phyloP scores from a whole-genome alignment of 2,329 filamentous ascomycete species.

The Penicillium sp. region DNA sequence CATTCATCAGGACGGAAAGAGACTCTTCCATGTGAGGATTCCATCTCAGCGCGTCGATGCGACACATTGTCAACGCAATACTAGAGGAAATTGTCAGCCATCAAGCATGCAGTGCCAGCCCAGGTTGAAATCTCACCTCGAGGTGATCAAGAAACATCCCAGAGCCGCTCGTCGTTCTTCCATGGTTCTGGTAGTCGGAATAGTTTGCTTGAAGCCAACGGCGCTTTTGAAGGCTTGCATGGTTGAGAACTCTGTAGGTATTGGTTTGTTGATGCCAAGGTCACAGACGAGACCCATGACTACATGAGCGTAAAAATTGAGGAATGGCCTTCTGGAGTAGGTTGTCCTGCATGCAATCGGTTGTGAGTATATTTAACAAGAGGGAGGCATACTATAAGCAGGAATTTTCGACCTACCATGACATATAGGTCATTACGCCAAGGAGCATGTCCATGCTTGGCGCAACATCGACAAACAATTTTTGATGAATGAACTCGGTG shows the following conservation, averaged over 20 bases:
- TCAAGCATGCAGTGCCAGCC: no score
- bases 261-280: conserved; percentile 26
- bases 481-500: conserved; percentile 23
- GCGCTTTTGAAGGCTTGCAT: conserved; percentile 25
- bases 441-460: conserved; percentile 26
- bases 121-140: conserved; percentile 28
- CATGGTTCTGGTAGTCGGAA: conserved; percentile 39
- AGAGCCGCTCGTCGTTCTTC: conserved; percentile 55
- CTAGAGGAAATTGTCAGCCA: conserved; percentile 23
- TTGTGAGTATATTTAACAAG: background rate
- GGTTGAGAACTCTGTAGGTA: conserved; percentile 13
- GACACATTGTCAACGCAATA: conserved; percentile 36
- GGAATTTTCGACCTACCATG: conserved; percentile 17
- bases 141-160: conserved; percentile 50
- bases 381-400: background rate
- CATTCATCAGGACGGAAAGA: conserved; percentile 49
- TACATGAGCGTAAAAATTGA: conserved; percentile 24
- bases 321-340: conserved; percentile 18
- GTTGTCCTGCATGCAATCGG: conserved; percentile 19
- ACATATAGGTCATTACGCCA: conserved; percentile 23
- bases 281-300: conserved; percentile 28
- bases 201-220: conserved; percentile 18
- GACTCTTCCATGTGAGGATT: conserved; percentile 61
- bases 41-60: conserved; percentile 56
- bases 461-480: conserved; percentile 20